Evolutionary conservation across 495 filamentous ascomycete genomes (phyloP).

Genomic region (Massariosphaeria phaeospora): DNA sequence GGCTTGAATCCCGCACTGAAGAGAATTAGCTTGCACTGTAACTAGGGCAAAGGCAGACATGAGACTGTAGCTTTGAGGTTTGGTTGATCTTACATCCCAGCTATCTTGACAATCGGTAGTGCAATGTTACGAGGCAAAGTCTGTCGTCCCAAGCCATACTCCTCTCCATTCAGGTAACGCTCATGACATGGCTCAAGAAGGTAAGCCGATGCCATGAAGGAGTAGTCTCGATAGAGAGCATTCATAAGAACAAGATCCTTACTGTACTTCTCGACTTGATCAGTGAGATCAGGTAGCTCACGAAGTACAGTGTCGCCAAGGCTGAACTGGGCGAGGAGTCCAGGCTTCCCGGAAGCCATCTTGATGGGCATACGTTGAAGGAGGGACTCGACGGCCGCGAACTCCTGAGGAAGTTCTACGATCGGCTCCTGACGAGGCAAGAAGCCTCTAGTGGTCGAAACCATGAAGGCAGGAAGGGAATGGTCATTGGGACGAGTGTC

Average conservation of each 20-base stretch:
- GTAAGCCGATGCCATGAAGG: conserved; percentile 81
- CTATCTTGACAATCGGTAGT: conserved; percentile 69
- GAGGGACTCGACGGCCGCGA: conserved; percentile 62
- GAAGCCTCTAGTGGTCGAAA: conserved; percentile 79
- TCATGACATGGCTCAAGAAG: conserved; percentile 91
- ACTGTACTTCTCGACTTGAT: conserved; percentile 62
- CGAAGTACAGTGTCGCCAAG: conserved; percentile 62
- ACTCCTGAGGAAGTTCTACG: conserved; percentile 59
- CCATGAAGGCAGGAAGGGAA: conserved; percentile 70
- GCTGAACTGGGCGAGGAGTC: conserved; percentile 66
- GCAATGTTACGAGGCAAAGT: conserved; percentile 65
- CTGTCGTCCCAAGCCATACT: conserved; percentile 70
- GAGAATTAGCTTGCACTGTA: conserved; percentile 7
- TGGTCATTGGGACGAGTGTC: conserved; percentile 56
- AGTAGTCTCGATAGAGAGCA: conserved; percentile 83
- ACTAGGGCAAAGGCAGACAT: background rate
- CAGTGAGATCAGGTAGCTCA: conserved; percentile 70
- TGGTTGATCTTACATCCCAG: conserved; percentile 61
- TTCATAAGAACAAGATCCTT: conserved; percentile 69
- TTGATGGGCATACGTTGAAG: conserved; percentile 70
- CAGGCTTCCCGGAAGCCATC: conserved; percentile 62
- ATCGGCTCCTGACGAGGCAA: conserved; percentile 61
- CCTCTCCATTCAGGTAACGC: conserved; percentile 58
- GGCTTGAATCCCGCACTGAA: conserved; percentile 64
- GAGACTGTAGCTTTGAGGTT: conserved; percentile 55